Conservation (phyloP, 108 stramenopile genomes). For the Pseudonitzschia multiseries region DNA sequence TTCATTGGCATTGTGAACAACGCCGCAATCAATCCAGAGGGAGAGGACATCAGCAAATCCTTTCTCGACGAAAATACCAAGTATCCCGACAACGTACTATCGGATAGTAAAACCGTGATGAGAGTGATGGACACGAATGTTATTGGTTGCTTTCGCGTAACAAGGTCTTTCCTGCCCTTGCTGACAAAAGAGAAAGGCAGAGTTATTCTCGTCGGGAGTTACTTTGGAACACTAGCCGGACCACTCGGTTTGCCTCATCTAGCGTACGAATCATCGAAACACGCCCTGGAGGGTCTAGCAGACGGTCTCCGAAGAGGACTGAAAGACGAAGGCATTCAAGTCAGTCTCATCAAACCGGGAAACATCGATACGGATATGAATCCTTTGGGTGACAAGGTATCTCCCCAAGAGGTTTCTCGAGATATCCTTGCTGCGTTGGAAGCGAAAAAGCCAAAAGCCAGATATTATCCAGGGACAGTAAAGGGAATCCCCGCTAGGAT, state of each 20-base stretch:
- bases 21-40: conserved; percentile 25
- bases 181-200: conserved; percentile 1
- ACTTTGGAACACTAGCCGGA: conserved; percentile 2
- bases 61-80: background rate
- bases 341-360: conserved; percentile 24
- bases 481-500: conserved; percentile 10
- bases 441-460: conserved; percentile 5
- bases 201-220: background rate
- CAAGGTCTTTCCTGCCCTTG: conserved; percentile 18
- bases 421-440: conserved; percentile 9
- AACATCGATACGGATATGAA: conserved; percentile 28
- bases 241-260: background rate
- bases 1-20: conserved; percentile 21
- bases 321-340: conserved; percentile 7
- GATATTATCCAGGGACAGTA: conserved; percentile 25
- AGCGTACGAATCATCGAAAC: conserved; percentile 15
- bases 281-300: conserved; percentile 17
- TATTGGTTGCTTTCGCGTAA: conserved; percentile 12
- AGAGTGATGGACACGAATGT: conserved; percentile 22
- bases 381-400: background rate
- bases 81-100: background rate
- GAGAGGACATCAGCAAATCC: background rate
- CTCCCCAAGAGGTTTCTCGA: background rate
- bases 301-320: conserved; percentile 19
- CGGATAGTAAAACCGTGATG: background rate